Base-by-base conservation (phyloP, 495 filamentous ascomycete species). In the Acidiella bohemica region DNA sequence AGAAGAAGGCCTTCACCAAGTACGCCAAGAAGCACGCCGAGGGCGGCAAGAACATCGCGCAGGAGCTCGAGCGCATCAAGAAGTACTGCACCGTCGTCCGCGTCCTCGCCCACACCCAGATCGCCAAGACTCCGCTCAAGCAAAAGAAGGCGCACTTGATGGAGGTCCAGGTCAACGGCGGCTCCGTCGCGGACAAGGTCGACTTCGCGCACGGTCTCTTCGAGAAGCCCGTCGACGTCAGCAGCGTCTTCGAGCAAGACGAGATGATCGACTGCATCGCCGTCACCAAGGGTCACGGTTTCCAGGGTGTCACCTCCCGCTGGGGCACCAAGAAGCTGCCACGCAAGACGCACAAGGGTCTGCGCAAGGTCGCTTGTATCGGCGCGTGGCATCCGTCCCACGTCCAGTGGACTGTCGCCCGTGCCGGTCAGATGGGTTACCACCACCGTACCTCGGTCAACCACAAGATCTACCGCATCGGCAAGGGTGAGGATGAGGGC, bases 1-100 rank as follows among this genome's bases (percentile, higher is more conserved):
- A 99, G 87, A 96, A 94, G 84, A 99, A 99, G 86, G 92, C 92
- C 42, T 99, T 96, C 75, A 99, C 92, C 73, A 94, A 92, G 75
- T 99, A 99, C 70, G 82, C 92, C 75, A 96, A 95, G 84, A 88
- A 93, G 76, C 84, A 96, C 80, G 81, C 92, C 53, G 86, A 93
- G 66, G 77, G 59, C 67, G 88, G 83, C 56, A 70, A 83, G 55
- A 81, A 84, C 52, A 80, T 97, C 71, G 83, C 79, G 64, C 80
- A 82, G 63, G 92, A 99, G 70, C 80, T 96, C 54, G 88, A 94
- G 76, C 87, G 92, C 67, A 95, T 99, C 72, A 93, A 93, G 84
- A 95, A 94, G 73, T 99, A 96, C 84, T 96, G 92, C 84, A 88
- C 86, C 56, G 87, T 96, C 68, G 87, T 99, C 71, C 92, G 92